Evolutionary conservation across 2,329 filamentous ascomycete species (phyloP).

Genomic region (Clarireedia hainanense): DNA sequence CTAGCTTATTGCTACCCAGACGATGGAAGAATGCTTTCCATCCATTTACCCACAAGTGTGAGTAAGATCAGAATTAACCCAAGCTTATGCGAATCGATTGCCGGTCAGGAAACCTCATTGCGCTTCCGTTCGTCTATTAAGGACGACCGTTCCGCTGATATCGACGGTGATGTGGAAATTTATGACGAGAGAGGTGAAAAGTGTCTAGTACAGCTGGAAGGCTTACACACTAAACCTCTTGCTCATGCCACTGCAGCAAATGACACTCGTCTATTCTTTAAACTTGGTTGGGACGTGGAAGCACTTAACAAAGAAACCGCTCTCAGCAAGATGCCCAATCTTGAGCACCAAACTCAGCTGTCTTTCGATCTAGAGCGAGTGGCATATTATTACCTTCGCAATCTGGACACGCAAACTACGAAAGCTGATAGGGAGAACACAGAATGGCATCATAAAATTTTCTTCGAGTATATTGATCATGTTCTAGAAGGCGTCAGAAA

Average conservation of each 20-base stretch:
- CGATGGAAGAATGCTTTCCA: conserved; percentile 15
- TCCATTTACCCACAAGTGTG: conserved; percentile 20
- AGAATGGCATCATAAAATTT: too few relatives aligned
- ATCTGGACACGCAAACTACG: not conserved
- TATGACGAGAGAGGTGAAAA: too few relatives aligned
- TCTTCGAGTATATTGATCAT: too few relatives aligned
- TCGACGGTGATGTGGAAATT: too few relatives aligned
- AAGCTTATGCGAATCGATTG: not conserved
- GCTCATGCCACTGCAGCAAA: too few relatives aligned
- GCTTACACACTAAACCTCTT: too few relatives aligned
- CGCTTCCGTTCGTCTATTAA: not conserved
- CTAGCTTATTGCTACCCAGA: conserved; percentile 13
- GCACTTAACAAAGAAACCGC: not conserved
- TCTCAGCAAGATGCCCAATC: not conserved
- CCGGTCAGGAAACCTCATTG: not conserved
- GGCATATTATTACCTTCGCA: not conserved
- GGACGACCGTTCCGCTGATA: not conserved
- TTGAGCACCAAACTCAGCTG: not conserved
- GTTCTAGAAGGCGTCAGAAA: too few relatives aligned
- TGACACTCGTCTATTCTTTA: too few relatives aligned
- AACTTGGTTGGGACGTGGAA: not conserved
- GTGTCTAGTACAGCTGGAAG: too few relatives aligned
- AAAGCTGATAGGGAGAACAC: too few relatives aligned
- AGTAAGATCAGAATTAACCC: conserved; percentile 18
- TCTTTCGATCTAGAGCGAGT: conserved; percentile 7